Evolutionary conservation across 495 filamentous ascomycete genomes (phyloP).

Genomic region (Neurospora sp.): DNA sequence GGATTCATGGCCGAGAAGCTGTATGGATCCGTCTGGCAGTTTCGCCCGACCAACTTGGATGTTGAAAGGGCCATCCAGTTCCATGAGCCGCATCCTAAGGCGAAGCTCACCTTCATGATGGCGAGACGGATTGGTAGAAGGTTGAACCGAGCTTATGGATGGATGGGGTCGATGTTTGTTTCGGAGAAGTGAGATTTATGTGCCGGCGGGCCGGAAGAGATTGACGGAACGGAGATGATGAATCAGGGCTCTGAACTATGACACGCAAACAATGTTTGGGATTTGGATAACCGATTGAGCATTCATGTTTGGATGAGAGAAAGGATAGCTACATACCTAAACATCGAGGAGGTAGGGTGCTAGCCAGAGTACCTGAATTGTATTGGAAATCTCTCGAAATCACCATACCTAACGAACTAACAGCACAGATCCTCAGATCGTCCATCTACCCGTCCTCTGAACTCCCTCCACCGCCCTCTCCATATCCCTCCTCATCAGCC

Average conservation of each 20-base stretch:
- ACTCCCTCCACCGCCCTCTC: constrained; percentile 8
- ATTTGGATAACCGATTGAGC: too few relatives aligned
- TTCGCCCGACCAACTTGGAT: constrained; percentile 28
- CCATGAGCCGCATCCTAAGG: constrained; percentile 37
- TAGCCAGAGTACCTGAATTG: too few relatives aligned
- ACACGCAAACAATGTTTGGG: too few relatives aligned
- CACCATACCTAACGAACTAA: too few relatives aligned
- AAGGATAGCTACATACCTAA: too few relatives aligned
- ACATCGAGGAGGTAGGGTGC: too few relatives aligned
- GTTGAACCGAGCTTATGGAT: constrained; percentile 10
- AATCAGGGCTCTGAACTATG: too few relatives aligned
- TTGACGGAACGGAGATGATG: too few relatives aligned
- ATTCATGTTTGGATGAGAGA: too few relatives aligned
- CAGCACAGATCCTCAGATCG: not conserved
- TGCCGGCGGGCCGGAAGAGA: too few relatives aligned
- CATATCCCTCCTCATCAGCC: constrained; percentile 8
- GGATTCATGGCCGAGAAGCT: constrained; percentile 41
- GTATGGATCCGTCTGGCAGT: constrained; percentile 46
- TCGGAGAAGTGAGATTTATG: not conserved
- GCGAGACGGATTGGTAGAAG: constrained; percentile 10
- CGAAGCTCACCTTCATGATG: constrained; percentile 1
- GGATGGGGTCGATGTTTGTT: constrained; percentile 13
- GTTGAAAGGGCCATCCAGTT: constrained; percentile 35
- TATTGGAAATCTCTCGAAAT: too few relatives aligned
- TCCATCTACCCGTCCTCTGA: constrained; percentile 1